Percentiles rank a stretch among this genome's conserved stretches.
Conservation (phyloP, 2,329 filamentous ascomycete species). For the Cladosporium sp. region DNA sequence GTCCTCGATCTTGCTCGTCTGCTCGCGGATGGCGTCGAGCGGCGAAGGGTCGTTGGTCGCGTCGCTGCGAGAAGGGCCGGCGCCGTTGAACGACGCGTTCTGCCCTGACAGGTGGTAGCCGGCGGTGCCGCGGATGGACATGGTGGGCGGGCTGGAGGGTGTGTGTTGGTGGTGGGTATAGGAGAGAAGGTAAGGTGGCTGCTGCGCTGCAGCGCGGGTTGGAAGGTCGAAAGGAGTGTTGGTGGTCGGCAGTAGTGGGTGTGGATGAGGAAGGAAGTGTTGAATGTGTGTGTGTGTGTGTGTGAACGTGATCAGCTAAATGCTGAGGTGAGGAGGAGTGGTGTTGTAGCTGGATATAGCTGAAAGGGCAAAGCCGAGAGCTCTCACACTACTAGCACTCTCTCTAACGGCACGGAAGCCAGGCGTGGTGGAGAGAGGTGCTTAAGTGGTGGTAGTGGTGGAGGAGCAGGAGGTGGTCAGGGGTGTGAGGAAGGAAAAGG, state of each 20-base stretch:
- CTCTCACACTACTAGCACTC: no score
- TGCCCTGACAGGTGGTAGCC: slow-evolving; percentile 77
- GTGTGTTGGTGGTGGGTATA: background rate
- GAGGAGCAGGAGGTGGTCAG: no score
- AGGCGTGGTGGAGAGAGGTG: no score
- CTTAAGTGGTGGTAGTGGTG: no score
- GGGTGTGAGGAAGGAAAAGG: no score
- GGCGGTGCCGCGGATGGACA: slow-evolving; percentile 61
- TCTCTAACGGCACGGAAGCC: no score
- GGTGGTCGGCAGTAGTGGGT: background rate
- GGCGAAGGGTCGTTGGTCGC: slow-evolving; percentile 67
- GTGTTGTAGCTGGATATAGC: no score
- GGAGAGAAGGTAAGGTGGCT: slow-evolving; percentile 1
- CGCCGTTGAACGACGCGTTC: slow-evolving; percentile 44
- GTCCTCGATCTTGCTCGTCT: slow-evolving; percentile 99
- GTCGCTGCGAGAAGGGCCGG: slow-evolving; percentile 53
- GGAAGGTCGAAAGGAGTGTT: background rate
- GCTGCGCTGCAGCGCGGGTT: slow-evolving; percentile 11
- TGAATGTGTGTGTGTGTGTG: no score
- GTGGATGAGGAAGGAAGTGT: no score
- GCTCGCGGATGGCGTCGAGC: slow-evolving; percentile 83
- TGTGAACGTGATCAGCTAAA: no score
- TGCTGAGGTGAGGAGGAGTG: slow-evolving; percentile 7
- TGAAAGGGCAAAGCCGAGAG: no score
- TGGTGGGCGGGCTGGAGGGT: slow-evolving; percentile 29